Percentiles rank a stretch among this genome's conserved stretches.
These are phyloP conservation scores for Trichoderma pleuroti DNA, from an alignment of 2,329 filamentous ascomycete species.

Conservation along the genomic window DNA sequence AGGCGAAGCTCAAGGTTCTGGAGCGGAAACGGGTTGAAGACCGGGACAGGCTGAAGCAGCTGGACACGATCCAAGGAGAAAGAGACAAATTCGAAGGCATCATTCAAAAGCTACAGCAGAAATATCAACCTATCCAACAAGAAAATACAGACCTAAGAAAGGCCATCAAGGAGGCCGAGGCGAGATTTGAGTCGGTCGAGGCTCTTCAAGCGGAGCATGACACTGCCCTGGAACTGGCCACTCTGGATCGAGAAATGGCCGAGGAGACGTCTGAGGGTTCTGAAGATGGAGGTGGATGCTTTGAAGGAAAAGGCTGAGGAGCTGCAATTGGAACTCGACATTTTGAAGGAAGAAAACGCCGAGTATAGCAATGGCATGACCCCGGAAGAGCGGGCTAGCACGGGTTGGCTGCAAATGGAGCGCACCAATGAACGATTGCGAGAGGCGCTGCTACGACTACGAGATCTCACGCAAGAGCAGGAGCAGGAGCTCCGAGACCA, in stretches of 20 bases:
- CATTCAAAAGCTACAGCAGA: slow-evolving; percentile 85
- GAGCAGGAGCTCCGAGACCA: slow-evolving; percentile 76
- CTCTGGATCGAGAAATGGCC: slow-evolving; percentile 91
- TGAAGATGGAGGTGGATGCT: slow-evolving; percentile 75
- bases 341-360: slow-evolving; percentile 80
- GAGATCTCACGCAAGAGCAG: slow-evolving; percentile 82
- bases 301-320: slow-evolving; percentile 77
- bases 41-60: slow-evolving; percentile 73
- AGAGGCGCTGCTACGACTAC: slow-evolving; percentile 77
- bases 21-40: slow-evolving; percentile 86
- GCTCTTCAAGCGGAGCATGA: slow-evolving; percentile 80
- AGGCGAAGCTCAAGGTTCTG: slow-evolving; percentile 79
- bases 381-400: slow-evolving; percentile 79
- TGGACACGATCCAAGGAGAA: slow-evolving; percentile 74
- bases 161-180: slow-evolving; percentile 71
- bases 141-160: slow-evolving; percentile 75
- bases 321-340: slow-evolving; percentile 80
- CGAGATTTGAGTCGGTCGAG: slow-evolving; percentile 64
- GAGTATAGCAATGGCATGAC: slow-evolving; percentile 82
- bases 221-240: slow-evolving; percentile 76
- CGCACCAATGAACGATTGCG: slow-evolving; percentile 82
- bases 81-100: slow-evolving; percentile 76
- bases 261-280: slow-evolving; percentile 81
- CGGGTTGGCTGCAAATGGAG: slow-evolving; percentile 89
- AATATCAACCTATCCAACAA: slow-evolving; percentile 79